Evolutionary conservation across 2,329 filamentous ascomycete species (phyloP).

Genomic region (Xylariaceae sp.): DNA sequence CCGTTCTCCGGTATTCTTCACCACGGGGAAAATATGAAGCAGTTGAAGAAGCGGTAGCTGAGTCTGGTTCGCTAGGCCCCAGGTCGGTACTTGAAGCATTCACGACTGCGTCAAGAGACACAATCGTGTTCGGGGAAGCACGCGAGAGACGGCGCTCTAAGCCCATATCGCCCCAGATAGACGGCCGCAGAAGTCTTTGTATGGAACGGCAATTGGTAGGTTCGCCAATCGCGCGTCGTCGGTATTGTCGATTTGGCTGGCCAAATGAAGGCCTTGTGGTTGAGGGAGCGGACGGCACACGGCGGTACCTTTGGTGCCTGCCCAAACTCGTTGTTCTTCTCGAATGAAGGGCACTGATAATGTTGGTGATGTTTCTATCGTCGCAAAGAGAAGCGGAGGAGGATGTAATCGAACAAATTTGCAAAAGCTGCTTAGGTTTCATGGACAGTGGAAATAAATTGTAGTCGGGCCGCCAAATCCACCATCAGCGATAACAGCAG

Average conservation of each 20-base stretch:
- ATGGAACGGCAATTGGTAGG: conserved; percentile 16
- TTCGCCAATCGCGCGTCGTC: conserved; percentile 15
- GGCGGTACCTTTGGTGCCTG: conserved; percentile 25
- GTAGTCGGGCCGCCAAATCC: conserved; percentile 22
- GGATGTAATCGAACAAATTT: conserved; percentile 29
- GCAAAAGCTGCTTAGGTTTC: conserved; percentile 28
- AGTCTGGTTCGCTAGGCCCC: conserved; percentile 13
- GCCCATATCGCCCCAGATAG: conserved; percentile 25
- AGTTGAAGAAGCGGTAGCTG: conserved; percentile 9
- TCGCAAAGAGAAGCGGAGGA: conserved; percentile 28
- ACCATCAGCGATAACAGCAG: conserved; percentile 22
- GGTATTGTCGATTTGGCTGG: conserved; percentile 10
- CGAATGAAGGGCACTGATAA: conserved; percentile 25
- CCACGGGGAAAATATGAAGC: conserved; percentile 13
- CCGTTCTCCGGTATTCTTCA: conserved; percentile 11
- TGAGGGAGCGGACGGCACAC: conserved; percentile 27
- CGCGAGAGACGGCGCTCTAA: conserved; percentile 25
- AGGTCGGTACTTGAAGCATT: conserved; percentile 21
- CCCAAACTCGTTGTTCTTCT: conserved; percentile 22
- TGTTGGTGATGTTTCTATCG: conserved; percentile 23
- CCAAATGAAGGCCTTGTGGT: background rate
- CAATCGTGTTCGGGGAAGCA: conserved; percentile 18
- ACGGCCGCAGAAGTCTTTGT: conserved; percentile 16
- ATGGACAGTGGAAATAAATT: conserved; percentile 26
- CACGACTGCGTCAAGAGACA: conserved; percentile 27